Base-by-base conservation (phyloP, 805 yeast species). In the Kodamaea hsintzibuensis region DNA sequence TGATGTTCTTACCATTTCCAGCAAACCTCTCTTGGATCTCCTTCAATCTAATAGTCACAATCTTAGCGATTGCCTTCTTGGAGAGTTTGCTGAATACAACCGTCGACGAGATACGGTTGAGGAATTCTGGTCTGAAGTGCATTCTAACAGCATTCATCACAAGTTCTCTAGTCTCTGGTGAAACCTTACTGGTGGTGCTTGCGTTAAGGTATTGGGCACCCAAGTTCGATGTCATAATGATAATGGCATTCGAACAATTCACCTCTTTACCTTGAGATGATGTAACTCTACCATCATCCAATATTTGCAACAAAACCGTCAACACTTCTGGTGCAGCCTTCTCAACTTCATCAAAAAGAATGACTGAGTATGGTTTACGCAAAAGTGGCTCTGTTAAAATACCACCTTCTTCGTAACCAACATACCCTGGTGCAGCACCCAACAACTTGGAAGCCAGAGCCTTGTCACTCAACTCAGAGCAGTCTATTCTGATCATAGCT, bases 341-440 rank as follows among this genome's bases (percentile, higher is more conserved):
- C 69, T 95, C 99, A 53, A 95, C 97, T 76, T 95, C 99, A 73
- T 95, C 99, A 66, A 95, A 95, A 57, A 95, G 79, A 42, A 95
- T 81, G n/a, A 95, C 99, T 5, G 98, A 90, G 74, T 95, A 95
- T 53, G 99, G 99, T 57, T 88, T 86, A 66, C 97, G 83, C 57
- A 90, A 81, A 53, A 95, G 79, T 60, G 95, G 96, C 64, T 95
- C 96, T 5, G 99, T 95, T 61, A 95, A 80, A 62, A 93, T 82
- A 60, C 99, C 99, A 70, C 99, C 99, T 71, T 95, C 97, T 69
- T 92, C 98, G 70, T 89, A 96, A 40, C 99, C 99, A 62, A 95
- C 88, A 56, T 76, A 76, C 64, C 99, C 99, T 1, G 98, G 97
- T 1, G 98, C 96, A 17, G 98, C 95, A 74, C 99, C 99, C 53